Base-by-base conservation (phyloP, 75 land plant genomes). In the Selaginella moellendorffii region DNA sequence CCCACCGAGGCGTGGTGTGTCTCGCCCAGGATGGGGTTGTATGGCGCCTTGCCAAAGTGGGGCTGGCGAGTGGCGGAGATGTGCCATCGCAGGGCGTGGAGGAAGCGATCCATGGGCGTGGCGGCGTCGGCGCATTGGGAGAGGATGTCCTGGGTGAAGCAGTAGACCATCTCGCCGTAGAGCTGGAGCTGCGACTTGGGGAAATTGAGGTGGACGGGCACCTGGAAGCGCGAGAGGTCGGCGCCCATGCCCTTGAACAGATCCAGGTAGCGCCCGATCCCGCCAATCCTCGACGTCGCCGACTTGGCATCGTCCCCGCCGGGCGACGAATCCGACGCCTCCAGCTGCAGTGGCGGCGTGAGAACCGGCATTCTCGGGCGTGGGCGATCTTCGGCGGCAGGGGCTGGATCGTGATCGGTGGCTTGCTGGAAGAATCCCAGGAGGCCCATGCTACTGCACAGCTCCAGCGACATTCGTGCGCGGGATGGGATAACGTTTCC, bases 21-120 rank as follows among this genome's bases (percentile, higher is more conserved):
- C 62, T 91, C 97, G 22, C 97, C 97, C 30, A 91, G 86, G 65
- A 91, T 65, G 10, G 97, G 97, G 70, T 91, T 91, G 71, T 70
- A 91, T 28, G 97, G 93, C 29, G 81, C 88, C 26, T 73, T 60
- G 2, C 80, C 86, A 36, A 90, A 87, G 9, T 77, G 77, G 1
- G 69, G 52, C 12, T 83, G 82, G 0, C 97, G 63, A 0, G 73
- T 61, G 0, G 86, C 87, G 0, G 93, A 91, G 10, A 91, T 78
- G 69, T 83, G 82, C 88, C 93, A 91, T 1, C 82, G 77, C 1
- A 91, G 76, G 2, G 87, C 88, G 5, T 75, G 54, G 8, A 61
- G 68, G 25, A 91, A 73, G 25, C 97, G 74, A 0, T 84, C 86
- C 5, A 85, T 36, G 0, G 84, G 64, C 26, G 23, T 85, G 28